phyloP scores from a whole-genome alignment of 768 basidiomycete species.

The Pleurotus eryngii region DNA sequence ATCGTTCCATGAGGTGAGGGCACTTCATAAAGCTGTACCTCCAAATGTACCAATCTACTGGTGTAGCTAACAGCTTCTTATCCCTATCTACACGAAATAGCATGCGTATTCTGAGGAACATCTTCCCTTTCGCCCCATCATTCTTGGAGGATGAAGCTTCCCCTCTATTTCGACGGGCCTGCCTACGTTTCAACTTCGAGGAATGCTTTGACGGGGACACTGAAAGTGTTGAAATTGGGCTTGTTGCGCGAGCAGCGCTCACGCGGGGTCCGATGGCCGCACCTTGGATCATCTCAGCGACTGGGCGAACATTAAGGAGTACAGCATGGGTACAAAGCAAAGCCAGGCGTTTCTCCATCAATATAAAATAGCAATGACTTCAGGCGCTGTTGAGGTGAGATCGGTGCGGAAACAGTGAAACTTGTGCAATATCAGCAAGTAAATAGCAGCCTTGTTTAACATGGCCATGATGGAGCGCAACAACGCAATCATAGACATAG shows the following conservation, averaged over 20 bases:
- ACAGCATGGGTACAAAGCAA: too few species aligned
- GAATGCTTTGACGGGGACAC: slow-evolving; percentile 41
- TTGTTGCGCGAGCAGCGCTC: not conserved
- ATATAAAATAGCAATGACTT: too few species aligned
- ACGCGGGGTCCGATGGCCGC: not conserved
- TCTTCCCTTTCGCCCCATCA: slow-evolving; percentile 66
- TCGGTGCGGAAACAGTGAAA: too few species aligned
- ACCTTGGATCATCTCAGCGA: not conserved
- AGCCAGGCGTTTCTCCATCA: too few species aligned
- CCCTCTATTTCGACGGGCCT: slow-evolving; percentile 75
- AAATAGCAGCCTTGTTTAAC: too few species aligned
- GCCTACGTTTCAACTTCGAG: slow-evolving; percentile 59
- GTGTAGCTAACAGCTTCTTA: not conserved
- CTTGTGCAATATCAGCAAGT: too few species aligned
- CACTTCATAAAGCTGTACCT: not conserved
- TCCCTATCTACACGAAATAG: not conserved
- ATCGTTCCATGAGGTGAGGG: slow-evolving; percentile 7
- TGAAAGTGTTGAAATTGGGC: not conserved
- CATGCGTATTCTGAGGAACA: slow-evolving; percentile 70
- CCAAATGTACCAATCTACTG: slow-evolving; percentile 37
- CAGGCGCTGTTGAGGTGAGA: too few species aligned
- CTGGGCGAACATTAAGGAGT: not conserved
- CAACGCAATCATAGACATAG: too few species aligned
- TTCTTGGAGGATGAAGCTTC: slow-evolving; percentile 49
- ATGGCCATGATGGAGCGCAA: too few species aligned